Conservation (phyloP, 2,329 filamentous ascomycete species). For the Xylaria sp. region DNA sequence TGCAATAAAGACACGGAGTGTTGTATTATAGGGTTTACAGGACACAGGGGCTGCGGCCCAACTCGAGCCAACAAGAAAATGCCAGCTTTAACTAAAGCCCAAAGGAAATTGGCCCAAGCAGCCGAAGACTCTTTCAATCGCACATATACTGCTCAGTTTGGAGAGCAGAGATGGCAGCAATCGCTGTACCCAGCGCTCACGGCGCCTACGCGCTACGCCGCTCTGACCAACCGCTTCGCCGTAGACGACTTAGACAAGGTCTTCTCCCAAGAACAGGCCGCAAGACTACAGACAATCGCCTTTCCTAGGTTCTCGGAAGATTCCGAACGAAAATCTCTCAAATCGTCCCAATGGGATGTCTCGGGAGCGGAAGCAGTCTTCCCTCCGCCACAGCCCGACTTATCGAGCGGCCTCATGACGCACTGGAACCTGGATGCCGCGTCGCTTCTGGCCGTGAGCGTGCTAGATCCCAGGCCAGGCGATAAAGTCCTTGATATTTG, state of each 20-base stretch:
- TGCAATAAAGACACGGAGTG: neutral
- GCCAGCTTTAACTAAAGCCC: conserved; percentile 37
- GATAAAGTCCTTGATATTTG: conserved; percentile 49
- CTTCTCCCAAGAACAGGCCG: conserved; percentile 26
- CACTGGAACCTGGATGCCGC: conserved; percentile 42
- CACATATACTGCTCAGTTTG: conserved; percentile 34
- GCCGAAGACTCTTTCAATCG: conserved; percentile 36
- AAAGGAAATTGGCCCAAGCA: conserved; percentile 35
- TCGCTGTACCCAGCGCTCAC: conserved; percentile 36
- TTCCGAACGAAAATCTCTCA: neutral
- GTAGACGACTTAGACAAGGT: conserved; percentile 19
- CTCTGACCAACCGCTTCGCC: conserved; percentile 36
- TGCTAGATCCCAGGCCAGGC: conserved; percentile 43
- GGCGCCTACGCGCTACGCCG: conserved; percentile 37
- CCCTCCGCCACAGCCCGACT: conserved; percentile 32
- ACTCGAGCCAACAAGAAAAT: conserved; percentile 18
- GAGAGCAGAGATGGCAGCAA: conserved; percentile 36
- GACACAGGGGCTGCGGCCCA: neutral
- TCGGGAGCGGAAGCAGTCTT: conserved; percentile 30
- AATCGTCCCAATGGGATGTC: conserved; percentile 30
- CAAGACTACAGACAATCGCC: conserved; percentile 23
- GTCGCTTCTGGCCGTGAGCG: conserved; percentile 38
- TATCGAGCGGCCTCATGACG: conserved; percentile 32
- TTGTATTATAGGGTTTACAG: neutral
- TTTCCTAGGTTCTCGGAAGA: conserved; percentile 17